phyloP scores from a whole-genome alignment of 1,139 yeast genomes.

The Candida glucosophila region DNA sequence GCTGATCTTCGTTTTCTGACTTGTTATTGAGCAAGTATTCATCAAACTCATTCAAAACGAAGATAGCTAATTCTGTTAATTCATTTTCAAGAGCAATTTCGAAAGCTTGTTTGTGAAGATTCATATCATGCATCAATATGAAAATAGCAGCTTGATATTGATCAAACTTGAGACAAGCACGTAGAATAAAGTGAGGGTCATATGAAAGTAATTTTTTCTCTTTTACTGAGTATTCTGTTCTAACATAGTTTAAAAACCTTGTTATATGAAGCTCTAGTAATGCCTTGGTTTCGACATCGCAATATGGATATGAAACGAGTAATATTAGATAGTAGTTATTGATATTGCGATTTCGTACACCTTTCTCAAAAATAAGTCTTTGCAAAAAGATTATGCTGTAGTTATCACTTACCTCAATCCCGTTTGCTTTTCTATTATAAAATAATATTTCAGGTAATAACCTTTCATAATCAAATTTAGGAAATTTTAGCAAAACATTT shows the following conservation, averaged over 20 bases:
- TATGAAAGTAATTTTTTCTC: conserved; percentile 15
- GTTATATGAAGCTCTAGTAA: no score
- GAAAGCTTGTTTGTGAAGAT: conserved; percentile 74
- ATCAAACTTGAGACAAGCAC: conserved; percentile 59
- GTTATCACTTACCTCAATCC: conserved; percentile 32
- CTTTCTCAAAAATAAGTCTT: conserved; percentile 48
- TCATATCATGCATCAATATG: conserved; percentile 56
- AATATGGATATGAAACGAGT: conserved; percentile 55
- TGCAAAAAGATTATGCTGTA: conserved; percentile 60
- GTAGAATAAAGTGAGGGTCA: conserved; percentile 66
- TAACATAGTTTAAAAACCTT: conserved; percentile 18
- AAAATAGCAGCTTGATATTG: conserved; percentile 61
- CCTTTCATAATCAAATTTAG: conserved; percentile 42
- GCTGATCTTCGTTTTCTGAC: no score
- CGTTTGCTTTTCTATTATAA: conserved; percentile 43
- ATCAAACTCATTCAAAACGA: conserved; percentile 27
- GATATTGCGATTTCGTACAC: conserved; percentile 40
- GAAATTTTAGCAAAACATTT: conserved; percentile 67
- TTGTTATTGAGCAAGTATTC: no score
- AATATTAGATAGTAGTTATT: conserved; percentile 71
- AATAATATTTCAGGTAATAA: conserved; percentile 70
- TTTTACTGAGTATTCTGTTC: no score
- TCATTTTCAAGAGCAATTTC: conserved; percentile 58
- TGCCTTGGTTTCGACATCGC: background rate
- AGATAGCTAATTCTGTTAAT: conserved; percentile 48